Percentiles rank a stretch among this genome's conserved stretches.
These are phyloP conservation scores for Chalciporus piperatoides DNA, from an alignment of 1,284 basidiomycete species.

Conservation along the genomic window DNA sequence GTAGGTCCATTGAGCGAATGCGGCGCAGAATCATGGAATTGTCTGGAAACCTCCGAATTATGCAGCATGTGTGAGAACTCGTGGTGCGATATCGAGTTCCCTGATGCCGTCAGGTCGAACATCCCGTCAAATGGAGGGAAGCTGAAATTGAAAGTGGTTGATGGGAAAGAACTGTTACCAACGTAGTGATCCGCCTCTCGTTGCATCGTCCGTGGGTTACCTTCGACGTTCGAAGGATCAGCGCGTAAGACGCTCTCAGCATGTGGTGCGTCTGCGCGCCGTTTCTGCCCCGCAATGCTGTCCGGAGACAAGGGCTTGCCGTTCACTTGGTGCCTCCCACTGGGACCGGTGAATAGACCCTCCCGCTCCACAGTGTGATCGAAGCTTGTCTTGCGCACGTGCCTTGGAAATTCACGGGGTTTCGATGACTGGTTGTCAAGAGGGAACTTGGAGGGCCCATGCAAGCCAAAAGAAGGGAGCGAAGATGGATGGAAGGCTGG, in stretches of 20 bases:
- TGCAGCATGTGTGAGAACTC: constrained; percentile 36
- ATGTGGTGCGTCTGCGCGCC: constrained; percentile 71
- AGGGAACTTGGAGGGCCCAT: constrained; percentile 48
- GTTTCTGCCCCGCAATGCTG: constrained; percentile 62
- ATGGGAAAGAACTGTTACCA: constrained; percentile 59
- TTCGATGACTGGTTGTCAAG: constrained; percentile 37
- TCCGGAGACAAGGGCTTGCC: constrained; percentile 66
- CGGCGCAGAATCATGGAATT: constrained; percentile 37
- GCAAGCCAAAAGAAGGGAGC: constrained; percentile 58
- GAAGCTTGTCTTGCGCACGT: constrained; percentile 88
- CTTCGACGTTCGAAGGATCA: constrained; percentile 62
- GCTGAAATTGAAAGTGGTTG: constrained; percentile 74
- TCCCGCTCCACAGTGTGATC: constrained; percentile 81
- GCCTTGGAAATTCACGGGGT: constrained; percentile 66
- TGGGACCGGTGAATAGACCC: constrained; percentile 52
- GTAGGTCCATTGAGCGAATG: constrained; percentile 34
- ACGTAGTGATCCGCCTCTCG: constrained; percentile 38
- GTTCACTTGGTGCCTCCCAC: constrained; percentile 74
- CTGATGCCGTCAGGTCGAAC: constrained; percentile 46
- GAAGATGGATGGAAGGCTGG: constrained; percentile 64
- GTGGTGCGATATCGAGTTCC: constrained; percentile 28
- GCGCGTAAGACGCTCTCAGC: constrained; percentile 71
- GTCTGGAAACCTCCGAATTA: constrained; percentile 26
- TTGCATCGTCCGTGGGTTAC: constrained; percentile 27
- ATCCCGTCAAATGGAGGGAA: constrained; percentile 67